Evolutionary conservation across 2,329 filamentous ascomycete genomes (phyloP).

Genomic region (Pyricularia sp.): DNA sequence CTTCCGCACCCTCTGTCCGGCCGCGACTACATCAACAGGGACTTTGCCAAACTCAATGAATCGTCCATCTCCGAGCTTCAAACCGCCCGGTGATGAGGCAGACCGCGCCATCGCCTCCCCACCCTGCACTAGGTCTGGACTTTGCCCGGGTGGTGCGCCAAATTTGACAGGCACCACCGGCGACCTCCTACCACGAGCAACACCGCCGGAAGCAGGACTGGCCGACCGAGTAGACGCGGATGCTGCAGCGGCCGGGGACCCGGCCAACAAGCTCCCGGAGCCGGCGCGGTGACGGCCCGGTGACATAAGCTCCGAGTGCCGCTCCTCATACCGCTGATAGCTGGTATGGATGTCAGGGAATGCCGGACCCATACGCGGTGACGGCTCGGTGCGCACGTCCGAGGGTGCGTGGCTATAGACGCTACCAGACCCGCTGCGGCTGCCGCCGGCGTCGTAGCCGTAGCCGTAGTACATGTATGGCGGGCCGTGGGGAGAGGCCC

Average conservation of each 20-base stretch:
- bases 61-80: constrained; percentile 14
- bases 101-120: constrained; percentile 14
- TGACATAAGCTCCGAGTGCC: constrained; percentile 6
- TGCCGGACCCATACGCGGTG: constrained; percentile 21
- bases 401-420: constrained; percentile 23
- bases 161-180: background rate
- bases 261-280: constrained; percentile 6
- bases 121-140: constrained; percentile 4
- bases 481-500: background rate
- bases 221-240: constrained; percentile 2
- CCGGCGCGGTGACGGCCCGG: constrained; percentile 1
- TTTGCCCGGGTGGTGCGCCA: background rate
- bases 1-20: background rate
- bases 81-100: constrained; percentile 12
- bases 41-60: constrained; percentile 15
- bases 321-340: constrained; percentile 18
- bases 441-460: constrained; percentile 6
- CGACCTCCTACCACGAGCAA: background rate
- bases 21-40: background rate
- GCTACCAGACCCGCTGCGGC: constrained; percentile 13
- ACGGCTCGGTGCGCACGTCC: constrained; percentile 33
- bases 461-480: constrained; percentile 7
- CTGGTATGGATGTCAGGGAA: constrained; percentile 21
- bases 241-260: background rate
- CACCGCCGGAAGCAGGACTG: constrained; percentile 6